Percentiles rank a stretch among this genome's conserved stretches.
Conservation (phyloP, 1,284 basidiomycete genomes). For the Xerocomus amazonicus region DNA sequence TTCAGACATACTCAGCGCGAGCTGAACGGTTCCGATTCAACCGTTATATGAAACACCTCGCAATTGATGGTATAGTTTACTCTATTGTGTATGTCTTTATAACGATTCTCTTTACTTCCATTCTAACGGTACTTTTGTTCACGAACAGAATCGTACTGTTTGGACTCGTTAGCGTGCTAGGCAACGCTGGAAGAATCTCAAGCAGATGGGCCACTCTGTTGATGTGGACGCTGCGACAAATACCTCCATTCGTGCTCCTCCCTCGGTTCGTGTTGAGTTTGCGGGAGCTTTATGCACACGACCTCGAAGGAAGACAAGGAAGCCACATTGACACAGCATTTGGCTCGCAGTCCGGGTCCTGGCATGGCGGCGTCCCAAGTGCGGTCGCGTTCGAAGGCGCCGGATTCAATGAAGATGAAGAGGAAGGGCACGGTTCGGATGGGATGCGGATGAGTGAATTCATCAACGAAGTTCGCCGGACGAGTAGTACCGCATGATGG, state of each 20-base stretch:
- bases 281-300: slow-evolving; percentile 1
- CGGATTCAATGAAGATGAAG: neutral
- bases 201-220: neutral
- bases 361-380: neutral
- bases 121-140: neutral
- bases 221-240: neutral
- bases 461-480: too few relatives aligned
- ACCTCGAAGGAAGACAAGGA: neutral
- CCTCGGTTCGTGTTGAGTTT: slow-evolving; percentile 12
- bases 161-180: neutral
- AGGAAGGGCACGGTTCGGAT: too few relatives aligned
- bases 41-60: neutral
- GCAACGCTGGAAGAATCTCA: too few relatives aligned
- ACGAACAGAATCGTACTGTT: neutral
- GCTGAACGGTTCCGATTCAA: neutral
- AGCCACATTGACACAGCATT: slow-evolving; percentile 4
- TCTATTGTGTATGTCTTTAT: neutral
- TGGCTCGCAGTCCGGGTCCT: neutral
- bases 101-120: too few relatives aligned
- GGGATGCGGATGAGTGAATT: too few relatives aligned
- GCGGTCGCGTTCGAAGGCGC: slow-evolving; percentile 1
- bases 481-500: too few relatives aligned
- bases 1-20: too few relatives aligned
- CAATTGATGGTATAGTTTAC: neutral
- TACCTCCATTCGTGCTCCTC: neutral